Conservation (phyloP, 2,329 filamentous ascomycete species). For the Diaporthe nobilis region DNA sequence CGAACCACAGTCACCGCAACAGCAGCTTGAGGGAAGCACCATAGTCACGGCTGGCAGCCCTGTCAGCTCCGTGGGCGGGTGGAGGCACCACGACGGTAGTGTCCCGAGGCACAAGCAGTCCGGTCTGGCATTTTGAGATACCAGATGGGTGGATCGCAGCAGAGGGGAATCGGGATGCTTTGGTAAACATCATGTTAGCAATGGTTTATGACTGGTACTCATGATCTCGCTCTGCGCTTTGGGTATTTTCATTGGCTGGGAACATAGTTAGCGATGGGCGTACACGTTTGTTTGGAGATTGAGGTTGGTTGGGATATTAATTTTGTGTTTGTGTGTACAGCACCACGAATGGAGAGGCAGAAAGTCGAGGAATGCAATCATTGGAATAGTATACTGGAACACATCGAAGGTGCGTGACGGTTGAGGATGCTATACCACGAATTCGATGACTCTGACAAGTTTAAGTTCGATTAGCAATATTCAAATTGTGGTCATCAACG, state of each 20-base stretch:
- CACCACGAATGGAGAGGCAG: no score
- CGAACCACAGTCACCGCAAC: slow-evolving; percentile 38
- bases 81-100: slow-evolving; percentile 33
- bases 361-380: no score
- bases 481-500: no score
- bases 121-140: slow-evolving; percentile 17
- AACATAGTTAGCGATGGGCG: slow-evolving; percentile 23
- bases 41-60: slow-evolving; percentile 36
- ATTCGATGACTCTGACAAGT: no score
- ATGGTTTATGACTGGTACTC: background rate
- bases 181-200: background rate
- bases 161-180: background rate
- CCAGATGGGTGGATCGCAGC: background rate
- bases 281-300: background rate
- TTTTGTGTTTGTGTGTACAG: background rate
- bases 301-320: slow-evolving; percentile 23
- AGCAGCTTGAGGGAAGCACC: slow-evolving; percentile 38
- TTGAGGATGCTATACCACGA: no score
- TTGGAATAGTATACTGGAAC: no score
- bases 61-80: slow-evolving; percentile 39
- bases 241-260: slow-evolving; percentile 9
- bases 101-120: slow-evolving; percentile 14
- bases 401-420: no score
- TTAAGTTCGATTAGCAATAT: no score
- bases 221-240: background rate